These are phyloP conservation scores for Cryptococcus deneoformans DNA, from an alignment of 1,284 basidiomycete species.

Conservation along the genomic window DNA sequence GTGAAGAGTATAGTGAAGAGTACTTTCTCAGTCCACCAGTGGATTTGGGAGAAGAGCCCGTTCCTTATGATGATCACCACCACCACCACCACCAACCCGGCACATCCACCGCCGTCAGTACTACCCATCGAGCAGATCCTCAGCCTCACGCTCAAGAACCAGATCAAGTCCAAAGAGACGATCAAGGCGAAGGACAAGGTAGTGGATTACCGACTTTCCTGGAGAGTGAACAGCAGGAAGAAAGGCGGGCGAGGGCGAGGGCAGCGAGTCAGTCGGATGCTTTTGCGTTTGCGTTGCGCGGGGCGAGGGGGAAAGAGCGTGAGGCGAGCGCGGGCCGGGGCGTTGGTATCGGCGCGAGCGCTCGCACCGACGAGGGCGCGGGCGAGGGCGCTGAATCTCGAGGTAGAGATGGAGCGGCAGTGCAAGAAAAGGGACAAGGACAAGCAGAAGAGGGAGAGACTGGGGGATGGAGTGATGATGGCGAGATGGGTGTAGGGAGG, in stretches of 20 bases:
- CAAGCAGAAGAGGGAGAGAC: neutral
- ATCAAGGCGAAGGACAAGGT: neutral
- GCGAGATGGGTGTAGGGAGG: constrained; percentile 13
- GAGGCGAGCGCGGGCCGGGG: neutral
- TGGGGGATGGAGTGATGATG: neutral
- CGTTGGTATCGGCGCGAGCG: neutral
- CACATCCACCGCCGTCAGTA: no score
- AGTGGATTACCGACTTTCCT: constrained; percentile 35
- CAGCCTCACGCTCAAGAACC: no score
- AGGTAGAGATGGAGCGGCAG: neutral
- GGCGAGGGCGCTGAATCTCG: no score
- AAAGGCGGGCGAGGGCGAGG: neutral
- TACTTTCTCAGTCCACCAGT: no score
- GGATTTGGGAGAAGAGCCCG: no score
- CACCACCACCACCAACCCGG: neutral
- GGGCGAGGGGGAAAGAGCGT: no score
- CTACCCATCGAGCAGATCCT: no score
- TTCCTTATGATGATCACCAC: neutral
- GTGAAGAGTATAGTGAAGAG: no score
- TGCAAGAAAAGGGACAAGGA: neutral
- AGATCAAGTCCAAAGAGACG: no score
- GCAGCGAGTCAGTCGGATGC: no score
- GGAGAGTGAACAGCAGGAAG: constrained; percentile 36
- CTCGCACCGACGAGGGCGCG: no score
- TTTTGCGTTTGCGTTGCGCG: no score